These are phyloP conservation scores for Neurospora pannonica DNA, from an alignment of 495 filamentous ascomycete genomes.

Conservation along the genomic window DNA sequence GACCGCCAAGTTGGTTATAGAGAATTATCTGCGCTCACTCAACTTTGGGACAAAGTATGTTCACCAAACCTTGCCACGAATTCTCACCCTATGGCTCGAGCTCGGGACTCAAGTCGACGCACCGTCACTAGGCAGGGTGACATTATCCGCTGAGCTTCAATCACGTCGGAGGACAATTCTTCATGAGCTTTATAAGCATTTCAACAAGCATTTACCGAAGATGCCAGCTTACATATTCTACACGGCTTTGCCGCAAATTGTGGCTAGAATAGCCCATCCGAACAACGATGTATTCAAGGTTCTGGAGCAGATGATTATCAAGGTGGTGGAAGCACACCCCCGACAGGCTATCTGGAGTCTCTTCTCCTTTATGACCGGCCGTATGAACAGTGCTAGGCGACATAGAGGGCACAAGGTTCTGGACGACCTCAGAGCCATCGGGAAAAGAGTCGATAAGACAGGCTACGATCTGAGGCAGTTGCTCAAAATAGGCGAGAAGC, in stretches of 20 bases:
- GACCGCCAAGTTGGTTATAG: conserved; percentile 76
- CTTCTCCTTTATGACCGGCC: conserved; percentile 61
- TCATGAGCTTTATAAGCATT: conserved; percentile 56
- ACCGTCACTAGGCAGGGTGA: conserved; percentile 55
- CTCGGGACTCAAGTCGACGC: conserved; percentile 66
- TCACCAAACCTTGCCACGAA: conserved; percentile 81
- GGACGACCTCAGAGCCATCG: conserved; percentile 25
- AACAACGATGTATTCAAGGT: conserved; percentile 64
- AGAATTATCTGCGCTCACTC: conserved; percentile 84
- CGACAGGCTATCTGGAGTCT: conserved; percentile 92
- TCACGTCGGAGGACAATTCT: conserved; percentile 51
- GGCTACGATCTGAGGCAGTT: conserved; percentile 51
- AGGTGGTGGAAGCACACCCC: conserved; percentile 69
- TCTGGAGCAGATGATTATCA: conserved; percentile 68
- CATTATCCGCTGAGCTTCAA: conserved; percentile 50
- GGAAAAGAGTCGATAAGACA: conserved; percentile 26
- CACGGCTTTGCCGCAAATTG: conserved; percentile 83
- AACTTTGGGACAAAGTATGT: conserved; percentile 87
- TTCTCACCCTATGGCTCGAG: conserved; percentile 90
- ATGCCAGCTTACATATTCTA: conserved; percentile 87
- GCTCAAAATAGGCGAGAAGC: conserved; percentile 67
- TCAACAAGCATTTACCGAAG: conserved; percentile 62
- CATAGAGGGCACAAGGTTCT: conserved; percentile 44
- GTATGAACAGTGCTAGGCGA: conserved; percentile 40
- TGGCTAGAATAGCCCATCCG: conserved; percentile 83